phyloP scores from a whole-genome alignment of 495 filamentous ascomycete species.

The Tricharina praecox region DNA sequence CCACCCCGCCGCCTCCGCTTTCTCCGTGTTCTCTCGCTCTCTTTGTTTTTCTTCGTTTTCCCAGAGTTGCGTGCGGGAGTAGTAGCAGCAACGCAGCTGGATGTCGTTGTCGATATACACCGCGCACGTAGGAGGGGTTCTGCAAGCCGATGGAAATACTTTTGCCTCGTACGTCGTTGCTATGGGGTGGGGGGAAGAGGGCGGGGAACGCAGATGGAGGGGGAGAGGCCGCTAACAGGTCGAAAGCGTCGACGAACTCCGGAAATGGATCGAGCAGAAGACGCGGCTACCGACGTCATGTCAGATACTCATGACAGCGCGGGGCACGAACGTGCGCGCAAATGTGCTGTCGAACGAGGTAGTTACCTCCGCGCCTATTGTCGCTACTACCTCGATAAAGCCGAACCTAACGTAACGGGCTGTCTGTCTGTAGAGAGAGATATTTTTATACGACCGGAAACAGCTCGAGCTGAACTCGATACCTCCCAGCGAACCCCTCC shows the following conservation, averaged over 20 bases:
- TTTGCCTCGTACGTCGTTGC: conserved; percentile 39
- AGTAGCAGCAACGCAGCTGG: no score
- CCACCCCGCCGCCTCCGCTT: no score
- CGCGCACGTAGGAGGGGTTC: conserved; percentile 50
- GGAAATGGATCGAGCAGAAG: conserved; percentile 46
- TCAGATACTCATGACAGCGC: conserved; percentile 56
- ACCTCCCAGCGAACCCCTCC: conserved; percentile 11
- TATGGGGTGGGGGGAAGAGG: conserved; percentile 7
- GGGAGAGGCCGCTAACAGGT: no score
- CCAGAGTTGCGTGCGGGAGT: no score
- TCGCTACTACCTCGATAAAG: no score
- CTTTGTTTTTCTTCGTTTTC: no score
- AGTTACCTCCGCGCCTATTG: conserved; percentile 12
- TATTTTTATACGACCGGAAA: conserved; percentile 25
- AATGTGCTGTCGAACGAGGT: conserved; percentile 51
- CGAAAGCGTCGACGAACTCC: conserved; percentile 51
- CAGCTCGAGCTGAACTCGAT: conserved; percentile 14
- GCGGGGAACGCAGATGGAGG: background rate
- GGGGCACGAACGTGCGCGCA: conserved; percentile 51
- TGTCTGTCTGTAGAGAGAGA: conserved; percentile 20
- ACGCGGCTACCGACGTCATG: conserved; percentile 39
- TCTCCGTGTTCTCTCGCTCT: no score
- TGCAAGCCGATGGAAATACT: conserved; percentile 40
- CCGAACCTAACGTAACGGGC: no score
- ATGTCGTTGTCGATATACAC: conserved; percentile 5